Percentiles rank a stretch among this genome's conserved stretches.
These are phyloP conservation scores for Dictyostelium gargantuum DNA, from an alignment of 208 protist genomes.

Conservation along the genomic window DNA sequence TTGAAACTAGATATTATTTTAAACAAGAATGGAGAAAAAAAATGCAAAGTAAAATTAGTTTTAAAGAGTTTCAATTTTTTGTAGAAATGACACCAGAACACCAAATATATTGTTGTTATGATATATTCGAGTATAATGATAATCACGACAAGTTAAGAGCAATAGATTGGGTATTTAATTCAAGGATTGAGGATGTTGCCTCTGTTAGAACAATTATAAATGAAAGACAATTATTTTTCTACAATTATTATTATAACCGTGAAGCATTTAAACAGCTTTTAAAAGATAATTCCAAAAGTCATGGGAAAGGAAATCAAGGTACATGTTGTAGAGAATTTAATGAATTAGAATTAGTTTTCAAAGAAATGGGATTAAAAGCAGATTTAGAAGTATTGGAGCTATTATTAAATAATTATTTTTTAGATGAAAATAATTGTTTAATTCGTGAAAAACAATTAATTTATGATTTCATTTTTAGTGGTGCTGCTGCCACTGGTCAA, in stretches of 20 bases:
- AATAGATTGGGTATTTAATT: not conserved
- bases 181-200: not conserved
- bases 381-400: not conserved
- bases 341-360: not conserved
- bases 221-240: not conserved
- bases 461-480: not conserved
- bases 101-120: not conserved
- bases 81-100: not conserved
- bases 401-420: not conserved
- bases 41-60: not conserved
- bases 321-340: not conserved
- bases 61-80: not conserved
- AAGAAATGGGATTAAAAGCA: not conserved
- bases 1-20: not conserved
- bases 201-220: not conserved
- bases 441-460: not conserved
- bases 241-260: not conserved
- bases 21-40: not conserved
- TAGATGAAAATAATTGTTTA: not conserved
- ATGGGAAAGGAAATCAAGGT: not conserved
- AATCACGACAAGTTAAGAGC: not conserved
- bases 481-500: not conserved
- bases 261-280: not conserved
- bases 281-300: not conserved
- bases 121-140: not conserved